phyloP scores from a whole-genome alignment of 306 rosid species.

The Crotalaria pallida region DNA sequence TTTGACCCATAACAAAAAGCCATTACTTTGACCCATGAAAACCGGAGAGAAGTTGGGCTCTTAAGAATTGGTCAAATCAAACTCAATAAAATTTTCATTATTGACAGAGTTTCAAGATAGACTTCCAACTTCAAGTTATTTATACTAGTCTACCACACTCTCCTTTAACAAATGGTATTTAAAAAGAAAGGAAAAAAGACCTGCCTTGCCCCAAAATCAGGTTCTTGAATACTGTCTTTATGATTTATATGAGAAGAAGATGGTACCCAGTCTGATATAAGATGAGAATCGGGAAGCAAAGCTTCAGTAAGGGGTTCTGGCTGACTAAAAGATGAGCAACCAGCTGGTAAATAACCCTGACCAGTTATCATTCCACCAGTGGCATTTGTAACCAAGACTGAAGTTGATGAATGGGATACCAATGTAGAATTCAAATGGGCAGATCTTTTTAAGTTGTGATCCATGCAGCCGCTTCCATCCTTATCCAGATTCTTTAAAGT shows the following conservation, averaged over 20 bases:
- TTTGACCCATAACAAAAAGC: too few relatives aligned
- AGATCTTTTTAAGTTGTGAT: slow-evolving; percentile 35
- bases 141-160: not conserved
- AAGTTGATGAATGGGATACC: slow-evolving; percentile 30
- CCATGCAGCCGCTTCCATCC: slow-evolving; percentile 29
- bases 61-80: slow-evolving; percentile 12
- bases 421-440: slow-evolving; percentile 30
- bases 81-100: slow-evolving; percentile 8
- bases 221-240: slow-evolving; percentile 51
- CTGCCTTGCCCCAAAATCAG: slow-evolving; percentile 92
- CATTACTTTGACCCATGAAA: too few relatives aligned
- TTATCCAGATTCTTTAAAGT: slow-evolving; percentile 44
- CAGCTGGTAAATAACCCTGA: slow-evolving; percentile 29
- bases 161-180: slow-evolving; percentile 20
- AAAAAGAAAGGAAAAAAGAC: slow-evolving; percentile 24
- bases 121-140: not conserved
- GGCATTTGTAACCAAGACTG: slow-evolving; percentile 30
- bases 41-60: too few relatives aligned
- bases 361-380: slow-evolving; percentile 26
- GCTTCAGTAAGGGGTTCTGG: slow-evolving; percentile 42
- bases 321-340: slow-evolving; percentile 30
- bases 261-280: slow-evolving; percentile 91
- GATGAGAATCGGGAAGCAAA: slow-evolving; percentile 51
- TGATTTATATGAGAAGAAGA: slow-evolving; percentile 25
- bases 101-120: not conserved